phyloP scores from a whole-genome alignment of 2,329 filamentous ascomycete genomes.

The Cercospora berteroae region DNA sequence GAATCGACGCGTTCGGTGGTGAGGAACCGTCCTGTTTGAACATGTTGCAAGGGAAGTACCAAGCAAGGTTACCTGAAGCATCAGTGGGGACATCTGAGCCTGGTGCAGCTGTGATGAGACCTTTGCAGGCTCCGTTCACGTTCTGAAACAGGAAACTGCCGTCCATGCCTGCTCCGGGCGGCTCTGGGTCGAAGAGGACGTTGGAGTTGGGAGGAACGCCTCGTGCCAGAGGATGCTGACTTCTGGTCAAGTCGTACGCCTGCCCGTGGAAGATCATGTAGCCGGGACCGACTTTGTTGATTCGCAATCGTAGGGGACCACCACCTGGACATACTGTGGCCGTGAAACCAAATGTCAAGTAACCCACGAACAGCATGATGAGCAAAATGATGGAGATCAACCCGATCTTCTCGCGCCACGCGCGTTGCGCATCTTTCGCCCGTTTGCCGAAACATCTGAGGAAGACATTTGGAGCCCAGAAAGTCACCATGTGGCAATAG shows the following conservation, averaged over 20 bases:
- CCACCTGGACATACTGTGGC: slow-evolving; percentile 77
- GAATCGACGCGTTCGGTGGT: slow-evolving; percentile 68
- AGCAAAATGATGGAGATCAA: slow-evolving; percentile 87
- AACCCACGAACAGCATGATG: slow-evolving; percentile 87
- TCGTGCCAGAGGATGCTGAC: slow-evolving; percentile 73
- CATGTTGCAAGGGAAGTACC: slow-evolving; percentile 92
- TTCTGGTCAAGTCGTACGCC: slow-evolving; percentile 78
- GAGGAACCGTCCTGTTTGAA: slow-evolving; percentile 93
- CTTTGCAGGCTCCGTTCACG: slow-evolving; percentile 96
- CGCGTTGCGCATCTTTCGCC: slow-evolving; percentile 80
- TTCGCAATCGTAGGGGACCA: slow-evolving; percentile 64
- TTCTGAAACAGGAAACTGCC: slow-evolving; percentile 98
- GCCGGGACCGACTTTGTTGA: slow-evolving; percentile 75
- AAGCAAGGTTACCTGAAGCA: slow-evolving; percentile 70
- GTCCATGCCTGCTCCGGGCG: slow-evolving; percentile 82
- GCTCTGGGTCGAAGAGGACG: slow-evolving; percentile 79
- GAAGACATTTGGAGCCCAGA: slow-evolving; percentile 87
- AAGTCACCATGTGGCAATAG: slow-evolving; percentile 90
- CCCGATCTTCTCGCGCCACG: slow-evolving; percentile 98
- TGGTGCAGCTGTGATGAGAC: slow-evolving; percentile 69
- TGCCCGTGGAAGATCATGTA: slow-evolving; percentile 97
- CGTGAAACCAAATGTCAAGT: slow-evolving; percentile 95
- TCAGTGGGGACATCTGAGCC: slow-evolving; percentile 79
- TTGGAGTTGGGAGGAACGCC: slow-evolving; percentile 75
- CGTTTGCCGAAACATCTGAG: slow-evolving; percentile 82